phyloP scores from a whole-genome alignment of 1,139 yeast species.

The Hyphopichia wangnamkhiaoensis region DNA sequence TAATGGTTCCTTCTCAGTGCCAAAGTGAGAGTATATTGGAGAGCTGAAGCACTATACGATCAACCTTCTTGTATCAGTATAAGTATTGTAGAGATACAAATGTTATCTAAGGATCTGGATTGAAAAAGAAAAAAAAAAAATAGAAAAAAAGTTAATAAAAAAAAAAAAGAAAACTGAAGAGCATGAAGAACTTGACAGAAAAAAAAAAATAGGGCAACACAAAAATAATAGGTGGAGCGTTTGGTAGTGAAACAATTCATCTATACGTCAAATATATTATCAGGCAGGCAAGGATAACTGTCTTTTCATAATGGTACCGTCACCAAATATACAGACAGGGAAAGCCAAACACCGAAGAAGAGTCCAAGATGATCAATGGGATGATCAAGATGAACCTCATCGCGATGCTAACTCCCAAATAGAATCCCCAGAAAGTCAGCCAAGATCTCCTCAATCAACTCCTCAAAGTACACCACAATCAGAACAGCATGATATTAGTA shows the following conservation, averaged over 20 bases:
- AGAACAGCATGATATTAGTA: not conserved
- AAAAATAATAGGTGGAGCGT: not conserved
- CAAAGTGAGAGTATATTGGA: not conserved
- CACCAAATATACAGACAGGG: constrained; percentile 15
- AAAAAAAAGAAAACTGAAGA: not conserved
- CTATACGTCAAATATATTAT: too few species aligned
- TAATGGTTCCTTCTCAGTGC: not conserved
- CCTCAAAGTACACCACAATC: not conserved
- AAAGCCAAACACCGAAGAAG: constrained; percentile 21
- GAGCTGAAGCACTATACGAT: too few species aligned
- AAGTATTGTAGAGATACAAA: too few species aligned
- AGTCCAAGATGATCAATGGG: constrained; percentile 11
- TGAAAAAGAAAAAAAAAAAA: too few species aligned
- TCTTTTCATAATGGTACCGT: too few species aligned
- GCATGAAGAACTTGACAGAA: not conserved
- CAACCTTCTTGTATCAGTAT: too few species aligned
- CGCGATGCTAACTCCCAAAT: not conserved
- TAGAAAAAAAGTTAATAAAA: not conserved
- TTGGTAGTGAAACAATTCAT: not conserved
- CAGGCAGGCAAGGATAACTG: too few species aligned
- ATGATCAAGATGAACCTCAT: constrained; percentile 5
- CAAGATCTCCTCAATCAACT: too few species aligned
- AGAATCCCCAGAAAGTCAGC: not conserved
- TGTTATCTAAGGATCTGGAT: too few species aligned
- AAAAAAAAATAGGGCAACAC: too few species aligned